Percentiles rank a stretch among this genome's conserved stretches.
Conservation (phyloP, 257 asterid genomes). For the Agastache rugosa region DNA sequence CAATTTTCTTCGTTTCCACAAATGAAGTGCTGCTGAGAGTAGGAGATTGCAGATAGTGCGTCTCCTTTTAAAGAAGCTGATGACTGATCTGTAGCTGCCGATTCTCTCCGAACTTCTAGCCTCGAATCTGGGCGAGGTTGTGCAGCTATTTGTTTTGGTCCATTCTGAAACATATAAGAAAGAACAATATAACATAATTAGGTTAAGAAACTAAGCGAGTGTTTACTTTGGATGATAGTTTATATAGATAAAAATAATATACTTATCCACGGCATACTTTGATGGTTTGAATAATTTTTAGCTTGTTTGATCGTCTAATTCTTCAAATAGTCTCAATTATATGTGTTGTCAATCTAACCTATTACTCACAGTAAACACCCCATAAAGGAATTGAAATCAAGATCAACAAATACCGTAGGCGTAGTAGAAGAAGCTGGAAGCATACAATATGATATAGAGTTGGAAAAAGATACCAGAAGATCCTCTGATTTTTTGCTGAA, state of each 20-base stretch:
- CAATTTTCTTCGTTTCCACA: slow-evolving; percentile 28
- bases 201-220: too few relatives aligned
- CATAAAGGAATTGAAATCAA: neutral
- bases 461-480: slow-evolving; percentile 48
- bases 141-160: slow-evolving; percentile 68
- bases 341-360: too few relatives aligned
- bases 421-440: neutral
- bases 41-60: slow-evolving; percentile 38
- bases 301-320: neutral
- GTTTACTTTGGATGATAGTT: neutral
- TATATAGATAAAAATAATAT: too few relatives aligned
- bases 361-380: neutral
- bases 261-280: too few relatives aligned
- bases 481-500: slow-evolving; percentile 84
- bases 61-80: slow-evolving; percentile 35
- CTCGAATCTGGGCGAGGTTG: slow-evolving; percentile 39
- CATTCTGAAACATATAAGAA: slow-evolving; percentile 56
- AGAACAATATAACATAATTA: neutral
- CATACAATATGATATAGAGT: neutral
- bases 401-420: neutral
- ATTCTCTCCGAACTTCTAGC: slow-evolving; percentile 33
- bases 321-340: neutral
- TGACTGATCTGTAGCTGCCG: slow-evolving; percentile 41
- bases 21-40: slow-evolving; percentile 35
- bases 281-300: too few relatives aligned